These are phyloP conservation scores for Termitomyces sp. DNA, from an alignment of 768 basidiomycete species.

Conservation along the genomic window DNA sequence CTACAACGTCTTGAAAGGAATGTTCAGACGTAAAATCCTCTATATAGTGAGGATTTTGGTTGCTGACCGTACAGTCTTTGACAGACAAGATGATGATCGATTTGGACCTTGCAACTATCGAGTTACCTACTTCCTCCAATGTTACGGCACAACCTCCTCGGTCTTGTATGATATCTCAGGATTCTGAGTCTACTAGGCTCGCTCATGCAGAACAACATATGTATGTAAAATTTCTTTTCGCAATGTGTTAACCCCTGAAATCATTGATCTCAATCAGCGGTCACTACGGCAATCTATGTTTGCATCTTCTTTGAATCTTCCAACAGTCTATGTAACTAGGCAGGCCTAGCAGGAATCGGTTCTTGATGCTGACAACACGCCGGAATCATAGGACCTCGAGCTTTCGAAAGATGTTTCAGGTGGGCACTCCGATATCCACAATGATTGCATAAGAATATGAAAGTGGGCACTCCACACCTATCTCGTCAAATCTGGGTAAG, in stretches of 20 bases:
- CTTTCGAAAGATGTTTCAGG: neutral
- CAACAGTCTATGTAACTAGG: neutral
- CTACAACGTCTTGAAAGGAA: neutral
- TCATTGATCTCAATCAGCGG: too few species aligned
- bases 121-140: too few species aligned
- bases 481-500: too few species aligned
- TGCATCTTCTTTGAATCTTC: neutral
- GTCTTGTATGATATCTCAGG: too few species aligned
- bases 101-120: too few species aligned
- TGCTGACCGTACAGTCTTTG: too few species aligned
- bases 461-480: too few species aligned
- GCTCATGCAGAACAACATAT: neutral
- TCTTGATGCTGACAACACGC: neutral
- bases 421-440: neutral
- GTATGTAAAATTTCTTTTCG: too few species aligned
- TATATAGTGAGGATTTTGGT: too few species aligned
- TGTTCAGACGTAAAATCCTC: too few species aligned
- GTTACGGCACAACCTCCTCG: slow-evolving; percentile 1
- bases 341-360: too few species aligned
- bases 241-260: too few species aligned
- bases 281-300: neutral
- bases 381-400: neutral
- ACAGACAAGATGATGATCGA: neutral
- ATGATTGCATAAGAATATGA: neutral
- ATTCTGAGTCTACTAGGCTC: neutral